phyloP scores from a whole-genome alignment of 352 stramenopile species.

The Globisporangium viniferum region DNA sequence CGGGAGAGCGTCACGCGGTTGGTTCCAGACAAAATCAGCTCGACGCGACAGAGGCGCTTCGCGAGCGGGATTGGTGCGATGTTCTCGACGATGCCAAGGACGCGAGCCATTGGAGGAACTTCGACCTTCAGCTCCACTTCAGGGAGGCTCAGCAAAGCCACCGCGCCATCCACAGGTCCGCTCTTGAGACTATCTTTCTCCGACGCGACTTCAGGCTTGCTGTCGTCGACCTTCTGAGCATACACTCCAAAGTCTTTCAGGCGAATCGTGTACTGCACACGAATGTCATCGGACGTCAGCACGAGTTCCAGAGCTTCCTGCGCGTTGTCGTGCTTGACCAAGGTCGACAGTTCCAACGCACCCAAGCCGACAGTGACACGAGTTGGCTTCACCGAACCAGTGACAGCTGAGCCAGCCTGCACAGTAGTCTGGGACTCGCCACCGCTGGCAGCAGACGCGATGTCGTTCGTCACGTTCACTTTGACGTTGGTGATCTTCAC shows the following conservation, averaged over 20 bases:
- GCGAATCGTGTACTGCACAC: constrained; percentile 41
- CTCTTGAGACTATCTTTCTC: constrained; percentile 24
- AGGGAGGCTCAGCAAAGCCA: constrained; percentile 35
- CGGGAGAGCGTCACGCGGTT: constrained; percentile 40
- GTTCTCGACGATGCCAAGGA: constrained; percentile 56
- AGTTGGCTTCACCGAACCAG: constrained; percentile 24
- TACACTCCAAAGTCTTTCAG: constrained; percentile 49
- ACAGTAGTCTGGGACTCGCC: constrained; percentile 14
- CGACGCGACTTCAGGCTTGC: constrained; percentile 6
- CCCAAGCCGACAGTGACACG: constrained; percentile 31
- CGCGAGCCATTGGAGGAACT: constrained; percentile 48
- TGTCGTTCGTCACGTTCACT: constrained; percentile 33
- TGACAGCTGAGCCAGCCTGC: neutral
- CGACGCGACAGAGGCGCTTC: constrained; percentile 36
- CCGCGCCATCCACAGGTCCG: constrained; percentile 19
- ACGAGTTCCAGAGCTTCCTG: constrained; percentile 48
- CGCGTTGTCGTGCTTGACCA: constrained; percentile 41
- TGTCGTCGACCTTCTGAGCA: constrained; percentile 25
- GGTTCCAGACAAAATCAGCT: constrained; percentile 34
- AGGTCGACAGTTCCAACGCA: constrained; percentile 37
- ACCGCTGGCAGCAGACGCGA: constrained; percentile 21
- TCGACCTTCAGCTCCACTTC: constrained; percentile 44
- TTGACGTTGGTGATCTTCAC: constrained; percentile 43
- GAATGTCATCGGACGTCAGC: constrained; percentile 47
- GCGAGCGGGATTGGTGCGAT: constrained; percentile 47